Evolutionary conservation across 2,329 filamentous ascomycete genomes (phyloP), one percentile per base, ranked within the genome.

Genomic region (Penicillium sp.): DNA sequence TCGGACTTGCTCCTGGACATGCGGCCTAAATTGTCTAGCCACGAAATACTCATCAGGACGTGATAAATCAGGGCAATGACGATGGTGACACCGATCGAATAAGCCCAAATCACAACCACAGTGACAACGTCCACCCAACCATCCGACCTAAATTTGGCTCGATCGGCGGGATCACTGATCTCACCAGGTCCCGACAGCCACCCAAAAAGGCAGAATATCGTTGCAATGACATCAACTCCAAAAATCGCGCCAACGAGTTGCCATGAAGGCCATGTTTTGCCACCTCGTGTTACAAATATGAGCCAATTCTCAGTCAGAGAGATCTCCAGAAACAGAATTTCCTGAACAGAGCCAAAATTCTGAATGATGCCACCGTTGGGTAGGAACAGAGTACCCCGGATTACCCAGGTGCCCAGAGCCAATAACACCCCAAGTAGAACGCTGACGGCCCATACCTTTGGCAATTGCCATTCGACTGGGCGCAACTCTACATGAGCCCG

Each of bases 231-330:
- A 73, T 91, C 89, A 69, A 91, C 89, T 72, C 83, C 81, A 65
- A 89, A 79, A 73, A 91, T 91, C 65, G 89, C 89, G 61, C 78
- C 80, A 59, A 91, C 81, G 52, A 91, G 81, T 77, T 91, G 88
- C 85, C 87, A 90, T 2, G 87, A 90, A 57, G 89, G 89, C 80
- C 84, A 88, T 26, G 89, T 91, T 76, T 86, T 82, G 65, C 84
- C 86, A 71, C 89, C 91, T 85, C 91, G 91, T 69, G 91, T 96
- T 79, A 96, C 93, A 84, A 96, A 96, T 80, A 96, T 96, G 57
- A 96, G 86, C 91, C 91, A 96, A 83, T 96, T 96, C 85, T 96
- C 91, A 68, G 91, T 93, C 59, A 96, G 86, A 21, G 90, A 92
- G 78, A 96, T 88, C 81, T 96, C 87, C 43, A 96, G 87, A 88